Base-by-base conservation (phyloP, 2,329 filamentous ascomycete genomes). In the Dactylellina sp. region DNA sequence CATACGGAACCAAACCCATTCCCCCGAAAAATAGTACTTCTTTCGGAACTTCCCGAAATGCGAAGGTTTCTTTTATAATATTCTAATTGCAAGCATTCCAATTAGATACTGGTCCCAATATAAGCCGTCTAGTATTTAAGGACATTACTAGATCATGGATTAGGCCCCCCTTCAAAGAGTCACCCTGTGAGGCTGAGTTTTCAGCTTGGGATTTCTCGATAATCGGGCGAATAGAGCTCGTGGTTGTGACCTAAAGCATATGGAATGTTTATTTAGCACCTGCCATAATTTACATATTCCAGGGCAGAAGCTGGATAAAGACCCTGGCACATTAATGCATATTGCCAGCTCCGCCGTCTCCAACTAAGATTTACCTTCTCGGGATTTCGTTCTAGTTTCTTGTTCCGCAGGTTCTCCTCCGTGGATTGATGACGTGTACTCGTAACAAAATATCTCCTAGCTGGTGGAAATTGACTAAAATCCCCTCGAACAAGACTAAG, bases 1-100 rank as follows among this genome's bases (percentile, higher is more conserved):
- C 84, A 82, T 97, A 97, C 49, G 95, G 92, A 3, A 97, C 79
- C 0, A 96, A 89, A 79, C 92, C 93, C 4, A 91, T 91, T 70
- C 91, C 84, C 64, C 91, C 91, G 46, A 93, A 85, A 68, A 85
- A 84, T 53, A 89, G 85, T 20, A 89, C 87, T 80, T 91, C 88
- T 78, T 84, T 86, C 6, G 91, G 91, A 2, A 92, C 89, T 1
- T 83, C 82, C 35, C 81, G 80, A 37, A 93, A 84, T 18, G 85
- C 86, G 79, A 93, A 90, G 0, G 89, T 90, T 12, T 91, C 88
- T 78, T 87, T 88, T 79, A 92, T 86, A 7, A 86, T 85, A 79
- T 85, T 82, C 87, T 91, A 78, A 3, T 22, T 6, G 16, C 1
- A 12, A 12, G 12, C 32, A 50, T 24, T 18, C 42, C 24, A 9